A percentile compares a stretch with the other conserved stretches of the same genome.
Evolutionary conservation across 2,329 filamentous ascomycete species (phyloP).

Genomic region (Aaosphaeria pasadenensis): DNA sequence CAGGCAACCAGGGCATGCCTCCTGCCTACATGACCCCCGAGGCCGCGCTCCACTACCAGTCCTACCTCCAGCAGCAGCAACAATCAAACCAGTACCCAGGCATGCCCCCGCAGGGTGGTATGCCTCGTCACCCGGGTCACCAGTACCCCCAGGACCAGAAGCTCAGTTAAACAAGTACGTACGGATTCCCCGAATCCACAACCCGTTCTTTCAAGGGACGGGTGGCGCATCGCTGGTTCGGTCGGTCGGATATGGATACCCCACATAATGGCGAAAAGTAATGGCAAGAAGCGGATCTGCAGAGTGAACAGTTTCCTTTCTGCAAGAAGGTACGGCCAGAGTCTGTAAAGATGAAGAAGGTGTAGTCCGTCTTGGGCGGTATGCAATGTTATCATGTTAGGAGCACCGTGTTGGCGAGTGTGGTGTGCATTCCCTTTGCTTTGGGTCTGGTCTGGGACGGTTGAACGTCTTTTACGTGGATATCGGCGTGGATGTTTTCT

Average conservation of each 20-base stretch:
- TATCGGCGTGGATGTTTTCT: slow-evolving; percentile 33
- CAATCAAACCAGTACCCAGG: slow-evolving; percentile 66
- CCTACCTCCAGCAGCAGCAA: slow-evolving; percentile 70
- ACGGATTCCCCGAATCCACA: slow-evolving; percentile 2
- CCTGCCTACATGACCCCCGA: slow-evolving; percentile 63
- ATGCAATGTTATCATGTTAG: slow-evolving; percentile 27
- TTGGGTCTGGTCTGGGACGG: slow-evolving; percentile 17
- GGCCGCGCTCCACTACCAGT: slow-evolving; percentile 77
- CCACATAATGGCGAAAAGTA: slow-evolving; percentile 37
- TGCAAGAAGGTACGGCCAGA: slow-evolving; percentile 9
- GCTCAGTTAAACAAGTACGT: slow-evolving; percentile 33
- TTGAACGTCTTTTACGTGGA: slow-evolving; percentile 34
- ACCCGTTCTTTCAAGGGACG: no score
- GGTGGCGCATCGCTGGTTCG: slow-evolving; percentile 16
- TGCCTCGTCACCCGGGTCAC: slow-evolving; percentile 60
- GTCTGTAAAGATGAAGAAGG: slow-evolving; percentile 10
- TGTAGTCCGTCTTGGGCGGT: slow-evolving; percentile 13
- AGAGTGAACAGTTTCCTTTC: slow-evolving; percentile 6
- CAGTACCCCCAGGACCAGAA: slow-evolving; percentile 66
- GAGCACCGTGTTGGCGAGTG: slow-evolving; percentile 28
- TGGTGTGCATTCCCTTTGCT: slow-evolving; percentile 17
- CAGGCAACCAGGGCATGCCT: slow-evolving; percentile 62
- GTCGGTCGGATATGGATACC: slow-evolving; percentile 38
- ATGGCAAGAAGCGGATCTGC: slow-evolving; percentile 20
- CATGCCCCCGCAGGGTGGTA: slow-evolving; percentile 73